Base-by-base conservation (phyloP, 306 rosid genomes). In the Lathyrus sativus region DNA sequence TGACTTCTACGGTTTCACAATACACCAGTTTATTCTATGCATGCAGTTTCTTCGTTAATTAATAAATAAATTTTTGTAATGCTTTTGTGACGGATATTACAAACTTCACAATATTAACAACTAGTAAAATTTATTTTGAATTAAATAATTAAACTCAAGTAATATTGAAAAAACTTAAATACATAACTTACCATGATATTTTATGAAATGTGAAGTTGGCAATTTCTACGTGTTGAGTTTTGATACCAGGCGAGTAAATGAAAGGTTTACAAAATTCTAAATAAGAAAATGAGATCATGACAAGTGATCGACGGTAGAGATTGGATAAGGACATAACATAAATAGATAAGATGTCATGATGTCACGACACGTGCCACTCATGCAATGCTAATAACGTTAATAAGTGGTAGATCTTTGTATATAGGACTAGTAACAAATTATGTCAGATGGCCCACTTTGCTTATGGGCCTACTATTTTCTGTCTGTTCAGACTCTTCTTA, bases 211-310 rank as follows among this genome's bases (percentile, higher is more conserved):
- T 1, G 46, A 38, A 35, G 28, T 9, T 28, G 28, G 29, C 29
- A 60, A 10, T 14, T 60, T 62, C 17, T 35, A 62, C 65, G 65
- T 63, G 77, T 51, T 39, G 45, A 42, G 22, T 50, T 54, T 42
- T 44, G 45, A 65, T 28, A 6, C 11, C 24, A 55, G 0, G 10
- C 2, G 14, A 29, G 59, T 53, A 11, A 22, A 53, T 11, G 3
- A 15, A 51, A 61, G 26, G 26, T 5, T 49, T n/a, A 9, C n/a
- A n/a, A 28, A 18, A 2, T 13, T 11, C 17, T 35, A 43, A 13
- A 15, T 26, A 15, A 55, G 9, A 53, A 19, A 10, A 54, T 26
- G 6, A 43, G 9, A 7, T 9, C 5, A 11, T 50, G 6, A 8
- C 15, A 24, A 53, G n/a, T 51, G 2, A 11, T 53, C 11, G 22